Percentiles rank a stretch among this genome's conserved stretches.
phyloP scores from a whole-genome alignment of 1,284 basidiomycete genomes.

The Sporisorium iseilematis-ciliati region DNA sequence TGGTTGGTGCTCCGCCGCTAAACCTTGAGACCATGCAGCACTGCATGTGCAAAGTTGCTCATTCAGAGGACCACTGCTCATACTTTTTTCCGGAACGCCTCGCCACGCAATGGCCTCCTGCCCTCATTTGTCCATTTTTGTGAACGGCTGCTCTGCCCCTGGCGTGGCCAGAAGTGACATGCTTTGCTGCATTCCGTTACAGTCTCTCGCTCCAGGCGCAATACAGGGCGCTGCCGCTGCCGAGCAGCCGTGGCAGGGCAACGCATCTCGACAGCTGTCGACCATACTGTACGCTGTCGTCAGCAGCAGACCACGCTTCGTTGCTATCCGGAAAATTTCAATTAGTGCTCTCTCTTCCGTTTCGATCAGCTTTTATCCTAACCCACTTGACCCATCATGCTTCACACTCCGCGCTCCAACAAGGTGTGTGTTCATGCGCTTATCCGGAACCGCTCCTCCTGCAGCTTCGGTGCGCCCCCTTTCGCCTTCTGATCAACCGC shows the following conservation, averaged over 20 bases:
- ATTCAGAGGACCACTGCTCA: neutral
- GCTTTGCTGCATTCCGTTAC: neutral
- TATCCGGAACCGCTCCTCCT: neutral
- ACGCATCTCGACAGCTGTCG: neutral
- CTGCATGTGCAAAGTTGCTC: neutral
- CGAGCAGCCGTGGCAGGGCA: neutral
- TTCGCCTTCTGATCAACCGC: neutral
- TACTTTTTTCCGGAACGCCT: too few species aligned
- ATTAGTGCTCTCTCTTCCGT: neutral
- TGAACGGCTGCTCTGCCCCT: too few species aligned
- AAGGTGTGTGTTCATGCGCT: neutral
- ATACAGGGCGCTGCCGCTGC: neutral
- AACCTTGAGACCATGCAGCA: neutral
- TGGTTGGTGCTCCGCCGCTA: slow-evolving; percentile 7
- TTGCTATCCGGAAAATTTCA: neutral
- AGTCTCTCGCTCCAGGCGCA: neutral
- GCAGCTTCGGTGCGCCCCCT: neutral
- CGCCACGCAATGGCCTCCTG: too few species aligned
- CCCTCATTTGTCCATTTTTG: too few species aligned
- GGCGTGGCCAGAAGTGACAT: too few species aligned
- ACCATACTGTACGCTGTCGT: neutral
- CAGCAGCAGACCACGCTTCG: neutral
- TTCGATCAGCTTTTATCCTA: slow-evolving; percentile 3
- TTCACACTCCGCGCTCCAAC: neutral
- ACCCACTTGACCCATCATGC: neutral